Conservation (phyloP, 2,329 filamentous ascomycete species). For the Fusarium secorum region DNA sequence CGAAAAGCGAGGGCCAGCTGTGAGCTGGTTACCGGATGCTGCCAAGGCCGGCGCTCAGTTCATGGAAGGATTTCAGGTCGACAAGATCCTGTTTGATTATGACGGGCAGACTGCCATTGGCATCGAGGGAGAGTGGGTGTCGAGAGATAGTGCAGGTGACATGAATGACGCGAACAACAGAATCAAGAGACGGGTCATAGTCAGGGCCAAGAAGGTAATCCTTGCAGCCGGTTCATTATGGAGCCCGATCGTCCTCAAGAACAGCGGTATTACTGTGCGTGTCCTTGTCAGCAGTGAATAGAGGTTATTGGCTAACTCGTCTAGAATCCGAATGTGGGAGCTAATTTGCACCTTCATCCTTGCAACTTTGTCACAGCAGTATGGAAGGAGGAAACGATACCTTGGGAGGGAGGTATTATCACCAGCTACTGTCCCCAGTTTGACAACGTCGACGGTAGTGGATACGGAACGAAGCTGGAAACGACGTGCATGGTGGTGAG, state of each 20-base stretch:
- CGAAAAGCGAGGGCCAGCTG: slow-evolving; percentile 80
- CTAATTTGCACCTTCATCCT: slow-evolving; percentile 84
- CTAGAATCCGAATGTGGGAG: slow-evolving; percentile 80
- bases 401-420: slow-evolving; percentile 79
- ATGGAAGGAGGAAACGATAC: slow-evolving; percentile 74
- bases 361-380: slow-evolving; percentile 65
- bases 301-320: slow-evolving; percentile 31
- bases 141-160: slow-evolving; percentile 69
- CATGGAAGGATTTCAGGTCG: slow-evolving; percentile 80
- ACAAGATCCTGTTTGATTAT: slow-evolving; percentile 73
- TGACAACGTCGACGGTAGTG: slow-evolving; percentile 80
- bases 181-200: slow-evolving; percentile 66
- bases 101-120: slow-evolving; percentile 69
- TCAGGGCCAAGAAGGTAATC: slow-evolving; percentile 83
- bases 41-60: slow-evolving; percentile 79
- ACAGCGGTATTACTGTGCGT: slow-evolving; percentile 75
- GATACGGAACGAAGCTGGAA: slow-evolving; percentile 86
- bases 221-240: slow-evolving; percentile 79
- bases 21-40: slow-evolving; percentile 82
- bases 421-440: slow-evolving; percentile 80
- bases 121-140: slow-evolving; percentile 77
- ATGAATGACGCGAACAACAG: slow-evolving; percentile 60
- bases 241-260: slow-evolving; percentile 77
- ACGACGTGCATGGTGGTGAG: slow-evolving; percentile 72
- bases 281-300: background rate